A percentile compares a stretch with the other conserved stretches of the same genome.
These are phyloP conservation scores for Rhizopogon vinicolor DNA, from an alignment of 768 basidiomycete species.

Conservation along the genomic window DNA sequence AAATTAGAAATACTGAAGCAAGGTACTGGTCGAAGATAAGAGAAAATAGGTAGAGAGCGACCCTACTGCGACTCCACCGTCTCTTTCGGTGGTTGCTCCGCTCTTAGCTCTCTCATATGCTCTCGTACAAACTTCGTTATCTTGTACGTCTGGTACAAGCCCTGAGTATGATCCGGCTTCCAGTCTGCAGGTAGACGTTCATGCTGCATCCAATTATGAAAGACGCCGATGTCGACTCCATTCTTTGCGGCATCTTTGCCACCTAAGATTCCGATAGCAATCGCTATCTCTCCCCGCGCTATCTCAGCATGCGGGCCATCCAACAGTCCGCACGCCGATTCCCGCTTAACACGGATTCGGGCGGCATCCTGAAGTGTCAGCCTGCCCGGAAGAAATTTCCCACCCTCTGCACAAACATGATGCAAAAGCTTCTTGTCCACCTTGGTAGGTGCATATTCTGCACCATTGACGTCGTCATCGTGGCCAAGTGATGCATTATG, in stretches of 20 bases:
- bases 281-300: slow-evolving; percentile 64
- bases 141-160: slow-evolving; percentile 23
- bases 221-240: slow-evolving; percentile 42
- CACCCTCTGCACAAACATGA: slow-evolving; percentile 30
- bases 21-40: not conserved
- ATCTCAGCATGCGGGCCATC: slow-evolving; percentile 50
- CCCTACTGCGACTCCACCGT: not conserved
- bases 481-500: slow-evolving; percentile 65
- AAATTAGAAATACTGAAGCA: no score
- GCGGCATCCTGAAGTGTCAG: slow-evolving; percentile 36
- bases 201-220: slow-evolving; percentile 45
- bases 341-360: slow-evolving; percentile 46
- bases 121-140: slow-evolving; percentile 24
- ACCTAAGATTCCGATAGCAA: slow-evolving; percentile 49
- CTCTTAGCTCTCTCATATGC: slow-evolving; percentile 20
- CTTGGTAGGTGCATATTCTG: slow-evolving; percentile 41
- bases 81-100: not conserved
- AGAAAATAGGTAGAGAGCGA: not conserved
- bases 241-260: slow-evolving; percentile 30
- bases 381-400: slow-evolving; percentile 21
- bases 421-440: slow-evolving; percentile 35
- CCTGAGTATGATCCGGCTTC: slow-evolving; percentile 25
- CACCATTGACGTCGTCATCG: slow-evolving; percentile 33
- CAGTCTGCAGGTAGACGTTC: slow-evolving; percentile 46
- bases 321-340: slow-evolving; percentile 37